phyloP scores from a whole-genome alignment of 495 filamentous ascomycete species.

The Daldinia caldariorum region DNA sequence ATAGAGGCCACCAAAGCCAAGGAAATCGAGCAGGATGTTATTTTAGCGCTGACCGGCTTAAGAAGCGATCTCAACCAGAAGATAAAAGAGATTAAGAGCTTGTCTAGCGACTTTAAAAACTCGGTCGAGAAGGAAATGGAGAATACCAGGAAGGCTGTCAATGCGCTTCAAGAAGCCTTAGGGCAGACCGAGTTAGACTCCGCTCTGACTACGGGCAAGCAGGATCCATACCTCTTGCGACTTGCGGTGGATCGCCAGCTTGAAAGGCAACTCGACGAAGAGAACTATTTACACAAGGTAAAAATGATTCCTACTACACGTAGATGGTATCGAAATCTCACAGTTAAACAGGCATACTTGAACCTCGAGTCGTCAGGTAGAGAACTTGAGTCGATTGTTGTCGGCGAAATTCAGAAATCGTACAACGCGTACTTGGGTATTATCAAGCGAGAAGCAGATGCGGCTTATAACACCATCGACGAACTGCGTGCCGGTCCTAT shows the following conservation, averaged over 20 bases:
- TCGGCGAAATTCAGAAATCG: slow-evolving; percentile 95
- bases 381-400: slow-evolving; percentile 93
- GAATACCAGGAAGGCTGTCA: slow-evolving; percentile 72
- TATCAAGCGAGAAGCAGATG: slow-evolving; percentile 87
- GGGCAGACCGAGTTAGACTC: slow-evolving; percentile 80
- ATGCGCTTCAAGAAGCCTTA: slow-evolving; percentile 81
- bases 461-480: slow-evolving; percentile 78
- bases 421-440: slow-evolving; percentile 93
- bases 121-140: slow-evolving; percentile 84
- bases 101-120: slow-evolving; percentile 95
- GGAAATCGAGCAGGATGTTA: slow-evolving; percentile 90
- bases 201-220: slow-evolving; percentile 77
- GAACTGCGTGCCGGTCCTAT: slow-evolving; percentile 85
- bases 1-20: slow-evolving; percentile 85
- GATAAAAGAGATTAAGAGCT: slow-evolving; percentile 94
- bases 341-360: slow-evolving; percentile 76
- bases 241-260: slow-evolving; percentile 87
- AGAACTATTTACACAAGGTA: slow-evolving; percentile 95
- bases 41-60: slow-evolving; percentile 83
- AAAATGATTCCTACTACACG: slow-evolving; percentile 22
- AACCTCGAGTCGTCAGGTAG: slow-evolving; percentile 95
- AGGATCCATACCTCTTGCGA: slow-evolving; percentile 88
- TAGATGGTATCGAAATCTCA: slow-evolving; percentile 34
- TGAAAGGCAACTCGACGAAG: slow-evolving; percentile 92
- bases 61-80: slow-evolving; percentile 91